These are phyloP conservation scores for Fusarium robinianum DNA, from an alignment of 2,329 filamentous ascomycete genomes.

Conservation along the genomic window DNA sequence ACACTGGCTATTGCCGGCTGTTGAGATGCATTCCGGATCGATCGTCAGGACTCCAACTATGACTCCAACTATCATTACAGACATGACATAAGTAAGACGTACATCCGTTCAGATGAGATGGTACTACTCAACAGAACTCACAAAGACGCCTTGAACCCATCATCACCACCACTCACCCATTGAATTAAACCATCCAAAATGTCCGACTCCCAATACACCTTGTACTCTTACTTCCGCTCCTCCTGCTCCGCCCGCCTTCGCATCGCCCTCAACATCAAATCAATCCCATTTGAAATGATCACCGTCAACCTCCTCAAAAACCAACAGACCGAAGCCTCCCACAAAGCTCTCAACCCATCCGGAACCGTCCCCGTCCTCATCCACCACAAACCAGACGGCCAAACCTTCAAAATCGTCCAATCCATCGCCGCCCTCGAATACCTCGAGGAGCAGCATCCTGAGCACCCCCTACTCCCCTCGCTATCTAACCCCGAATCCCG, in stretches of 20 bases:
- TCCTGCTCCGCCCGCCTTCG: slow-evolving; percentile 65
- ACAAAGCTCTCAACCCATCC: slow-evolving; percentile 57
- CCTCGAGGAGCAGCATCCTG: slow-evolving; percentile 59
- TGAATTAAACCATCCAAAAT: slow-evolving; percentile 21
- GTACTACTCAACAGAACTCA: no score
- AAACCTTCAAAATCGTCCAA: slow-evolving; percentile 54
- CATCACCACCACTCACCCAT: no score
- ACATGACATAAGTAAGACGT: no score
- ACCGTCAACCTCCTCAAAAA: slow-evolving; percentile 59
- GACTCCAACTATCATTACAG: no score
- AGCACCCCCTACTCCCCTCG: slow-evolving; percentile 55
- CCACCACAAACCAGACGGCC: slow-evolving; percentile 35
- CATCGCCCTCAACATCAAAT: slow-evolving; percentile 62
- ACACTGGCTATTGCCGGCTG: no score
- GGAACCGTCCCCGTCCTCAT: slow-evolving; percentile 59
- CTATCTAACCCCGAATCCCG: slow-evolving; percentile 45
- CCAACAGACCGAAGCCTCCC: slow-evolving; percentile 53
- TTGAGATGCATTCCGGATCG: no score
- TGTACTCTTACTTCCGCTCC: slow-evolving; percentile 66
- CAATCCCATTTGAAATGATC: slow-evolving; percentile 51
- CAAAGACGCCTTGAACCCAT: no score
- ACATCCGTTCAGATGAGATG: no score
- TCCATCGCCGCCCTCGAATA: slow-evolving; percentile 66
- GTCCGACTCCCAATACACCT: slow-evolving; percentile 40
- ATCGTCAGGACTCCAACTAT: no score